A percentile compares a stretch with the other conserved stretches of the same genome.
Conservation (phyloP, 139 green algal genomes). For the Zygnema cylindricum region DNA sequence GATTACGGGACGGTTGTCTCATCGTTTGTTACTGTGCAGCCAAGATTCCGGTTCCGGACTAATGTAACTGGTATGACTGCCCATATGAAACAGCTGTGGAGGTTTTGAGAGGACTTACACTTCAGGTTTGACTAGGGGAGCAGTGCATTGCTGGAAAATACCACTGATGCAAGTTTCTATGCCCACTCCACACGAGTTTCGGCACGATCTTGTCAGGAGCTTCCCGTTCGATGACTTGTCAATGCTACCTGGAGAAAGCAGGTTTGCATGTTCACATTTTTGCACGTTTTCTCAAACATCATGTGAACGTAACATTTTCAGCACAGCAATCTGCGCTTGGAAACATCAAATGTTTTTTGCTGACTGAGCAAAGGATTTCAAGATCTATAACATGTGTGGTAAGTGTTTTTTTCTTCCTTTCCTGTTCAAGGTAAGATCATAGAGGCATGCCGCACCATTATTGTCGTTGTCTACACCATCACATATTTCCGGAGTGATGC, state of each 20-base stretch:
- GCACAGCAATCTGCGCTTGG: not conserved
- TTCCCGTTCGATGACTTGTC: slow-evolving; percentile 4
- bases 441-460: slow-evolving; percentile 27
- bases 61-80: not conserved
- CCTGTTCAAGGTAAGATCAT: not conserved
- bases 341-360: not conserved
- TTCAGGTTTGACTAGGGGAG: not conserved
- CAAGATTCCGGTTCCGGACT: not conserved
- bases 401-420: not conserved
- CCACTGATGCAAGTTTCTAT: not conserved
- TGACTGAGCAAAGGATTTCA: not conserved
- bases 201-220: not conserved
- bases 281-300: not conserved
- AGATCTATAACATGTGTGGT: not conserved
- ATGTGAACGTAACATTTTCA: not conserved
- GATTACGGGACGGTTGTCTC: not conserved
- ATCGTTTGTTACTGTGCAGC: not conserved
- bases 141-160: slow-evolving; percentile 1
- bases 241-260: slow-evolving; percentile 4
- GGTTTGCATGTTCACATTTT: not conserved
- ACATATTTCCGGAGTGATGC: slow-evolving; percentile 15
- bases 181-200: not conserved
- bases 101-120: slow-evolving; percentile 12
- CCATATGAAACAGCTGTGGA: not conserved
- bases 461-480: slow-evolving; percentile 45